These are phyloP conservation scores for Rossbeevera mucosa DNA, from an alignment of 768 basidiomycete genomes.

Conservation along the genomic window DNA sequence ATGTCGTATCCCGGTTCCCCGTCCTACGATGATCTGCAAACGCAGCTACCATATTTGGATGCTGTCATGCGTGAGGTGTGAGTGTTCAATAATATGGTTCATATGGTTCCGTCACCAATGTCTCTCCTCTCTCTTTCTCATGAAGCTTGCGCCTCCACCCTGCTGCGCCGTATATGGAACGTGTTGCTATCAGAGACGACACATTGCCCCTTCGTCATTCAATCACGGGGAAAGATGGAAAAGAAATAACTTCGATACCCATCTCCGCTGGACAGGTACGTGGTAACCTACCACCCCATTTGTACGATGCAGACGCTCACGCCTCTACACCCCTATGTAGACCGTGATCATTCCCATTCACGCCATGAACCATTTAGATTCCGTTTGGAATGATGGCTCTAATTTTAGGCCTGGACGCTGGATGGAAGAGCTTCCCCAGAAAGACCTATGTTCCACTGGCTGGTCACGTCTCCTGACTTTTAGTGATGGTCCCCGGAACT, in stretches of 20 bases:
- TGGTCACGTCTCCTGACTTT: conserved; percentile 8
- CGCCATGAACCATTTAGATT: conserved; percentile 3
- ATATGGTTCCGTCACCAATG: not conserved
- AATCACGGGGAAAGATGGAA: not conserved
- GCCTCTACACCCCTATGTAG: not conserved
- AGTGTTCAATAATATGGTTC: not conserved
- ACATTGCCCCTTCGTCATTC: conserved; percentile 2
- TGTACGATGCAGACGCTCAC: not conserved
- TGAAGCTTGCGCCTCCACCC: conserved; percentile 2
- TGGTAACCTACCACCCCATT: not conserved
- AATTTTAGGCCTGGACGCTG: conserved; percentile 1
- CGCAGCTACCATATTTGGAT: conserved; percentile 5
- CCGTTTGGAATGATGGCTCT: not conserved
- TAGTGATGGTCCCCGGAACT: conserved; percentile 5
- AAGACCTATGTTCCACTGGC: conserved; percentile 3
- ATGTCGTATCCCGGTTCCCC: not conserved
- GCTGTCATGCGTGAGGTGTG: conserved; percentile 5
- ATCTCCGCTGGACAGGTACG: conserved; percentile 7
- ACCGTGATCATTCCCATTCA: conserved; percentile 2
- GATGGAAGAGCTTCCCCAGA: not conserved
- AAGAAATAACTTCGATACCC: conserved; percentile 1
- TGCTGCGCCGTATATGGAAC: conserved; percentile 1
- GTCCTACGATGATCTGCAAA: conserved; percentile 6
- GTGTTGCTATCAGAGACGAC: conserved; percentile 3
- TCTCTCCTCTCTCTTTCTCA: not conserved